phyloP scores from a whole-genome alignment of 225 moss, liverwort and hornwort species.

The Asterella californica region DNA sequence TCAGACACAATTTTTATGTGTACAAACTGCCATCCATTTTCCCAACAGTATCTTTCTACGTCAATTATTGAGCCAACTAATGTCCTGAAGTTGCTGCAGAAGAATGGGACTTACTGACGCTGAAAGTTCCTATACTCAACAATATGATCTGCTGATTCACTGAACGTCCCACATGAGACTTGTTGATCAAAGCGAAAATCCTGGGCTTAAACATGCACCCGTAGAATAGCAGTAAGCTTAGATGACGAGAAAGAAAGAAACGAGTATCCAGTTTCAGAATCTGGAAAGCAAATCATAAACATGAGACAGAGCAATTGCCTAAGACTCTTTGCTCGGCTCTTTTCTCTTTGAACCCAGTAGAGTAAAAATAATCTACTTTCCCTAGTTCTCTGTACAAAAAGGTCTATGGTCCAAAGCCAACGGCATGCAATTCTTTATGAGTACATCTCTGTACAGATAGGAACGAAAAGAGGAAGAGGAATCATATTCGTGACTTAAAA shows the following conservation, averaged over 20 bases:
- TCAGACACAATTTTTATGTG: background rate
- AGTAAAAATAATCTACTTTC: background rate
- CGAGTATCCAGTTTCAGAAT: background rate
- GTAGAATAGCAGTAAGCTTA: background rate
- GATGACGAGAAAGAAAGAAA: background rate
- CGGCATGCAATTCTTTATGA: no score
- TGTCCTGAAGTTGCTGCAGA: background rate
- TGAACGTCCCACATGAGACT: conserved; percentile 63
- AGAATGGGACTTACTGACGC: conserved; percentile 51
- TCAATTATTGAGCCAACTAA: background rate
- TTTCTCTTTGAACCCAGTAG: background rate
- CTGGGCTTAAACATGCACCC: conserved; percentile 30
- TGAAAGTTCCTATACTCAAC: conserved; percentile 54
- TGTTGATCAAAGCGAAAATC: conserved; percentile 56
- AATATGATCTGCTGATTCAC: conserved; percentile 63
- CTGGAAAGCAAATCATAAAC: background rate
- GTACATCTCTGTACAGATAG: background rate
- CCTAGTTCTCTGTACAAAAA: no score
- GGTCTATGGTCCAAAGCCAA: no score
- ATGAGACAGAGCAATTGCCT: background rate
- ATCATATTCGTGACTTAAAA: background rate
- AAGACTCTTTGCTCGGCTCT: background rate
- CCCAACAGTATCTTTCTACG: background rate
- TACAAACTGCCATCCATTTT: background rate
- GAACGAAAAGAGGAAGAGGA: background rate